Base-by-base conservation (phyloP, 768 basidiomycete genomes). In the Auricularia cornea region DNA sequence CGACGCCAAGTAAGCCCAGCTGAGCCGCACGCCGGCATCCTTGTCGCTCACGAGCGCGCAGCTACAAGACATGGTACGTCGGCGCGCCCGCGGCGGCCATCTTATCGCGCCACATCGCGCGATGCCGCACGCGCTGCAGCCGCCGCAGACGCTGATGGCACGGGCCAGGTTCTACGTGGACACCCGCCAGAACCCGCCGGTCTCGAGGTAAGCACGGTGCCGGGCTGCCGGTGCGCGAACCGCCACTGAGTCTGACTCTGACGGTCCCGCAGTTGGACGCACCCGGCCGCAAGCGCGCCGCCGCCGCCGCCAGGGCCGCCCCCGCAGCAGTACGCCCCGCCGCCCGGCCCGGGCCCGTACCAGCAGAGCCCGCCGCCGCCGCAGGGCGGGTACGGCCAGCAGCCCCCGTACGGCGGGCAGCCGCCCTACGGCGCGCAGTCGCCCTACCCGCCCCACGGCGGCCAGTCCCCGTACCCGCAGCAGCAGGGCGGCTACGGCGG, bases 91-190 rank as follows among this genome's bases (percentile, higher is more conserved):
- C 35, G 35, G 16, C 35, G 35, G 35, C 35, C 35, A 40, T 29
- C 28, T 40, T 30, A 38, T 62, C 26, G 30, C 3, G 30, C 51
- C 48, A 33, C 54, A 51, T 61, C 51, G 40, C 35, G 33, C 16
- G n/a, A 38, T 60, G 30, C n/a, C n/a, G n/a, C n/a, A n/a, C n/a
- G n/a, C n/a, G n/a, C n/a, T n/a, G 44, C 32, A 4, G 35, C 23
- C 18, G 6, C 35, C 10, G 35, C 41, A 33, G 62, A n/a, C n/a
- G 29, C 41, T 26, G 32, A 44, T 40, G 41, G 18, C 44, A 3
- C 64, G 35, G 35, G 35, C 41, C 65, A 91, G 90, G 89, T 92
- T 83, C 78, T 92, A 92, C 66, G 87, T 92, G 54, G 84, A 91
- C 68, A 88, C 87, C 0, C 72, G 68, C 29, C 80, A 81, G 54